Conservation (phyloP, 2,329 filamentous ascomycete species). For the Aspergillus fumigatiaffinis region DNA sequence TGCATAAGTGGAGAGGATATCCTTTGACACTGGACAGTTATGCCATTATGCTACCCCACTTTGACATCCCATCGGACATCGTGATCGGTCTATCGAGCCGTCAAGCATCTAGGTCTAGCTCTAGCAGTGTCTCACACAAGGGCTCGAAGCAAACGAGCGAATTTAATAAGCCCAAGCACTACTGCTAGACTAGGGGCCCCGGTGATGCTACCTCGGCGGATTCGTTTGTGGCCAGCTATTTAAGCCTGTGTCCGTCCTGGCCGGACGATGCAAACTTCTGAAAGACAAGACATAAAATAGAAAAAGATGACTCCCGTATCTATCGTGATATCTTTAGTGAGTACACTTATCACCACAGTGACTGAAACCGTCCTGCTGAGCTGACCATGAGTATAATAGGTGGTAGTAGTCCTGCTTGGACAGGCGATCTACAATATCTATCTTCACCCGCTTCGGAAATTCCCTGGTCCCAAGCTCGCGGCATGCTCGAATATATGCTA, state of each 20-base stretch:
- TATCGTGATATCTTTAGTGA: background rate
- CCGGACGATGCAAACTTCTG: background rate
- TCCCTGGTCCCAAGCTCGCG: conserved; percentile 24
- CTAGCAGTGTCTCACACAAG: background rate
- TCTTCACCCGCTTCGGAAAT: conserved; percentile 24
- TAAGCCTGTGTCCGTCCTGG: background rate
- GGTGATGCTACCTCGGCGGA: background rate
- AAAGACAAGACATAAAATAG: background rate
- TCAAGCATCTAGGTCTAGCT: background rate
- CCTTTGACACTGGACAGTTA: background rate
- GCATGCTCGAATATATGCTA: conserved; percentile 17
- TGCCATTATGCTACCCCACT: background rate
- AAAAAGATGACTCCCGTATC: background rate
- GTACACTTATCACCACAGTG: background rate
- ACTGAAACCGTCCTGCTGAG: background rate
- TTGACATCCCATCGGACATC: background rate
- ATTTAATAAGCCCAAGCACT: background rate
- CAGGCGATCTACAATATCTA: conserved; percentile 21
- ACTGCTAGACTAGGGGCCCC: too few species aligned
- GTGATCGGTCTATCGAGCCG: background rate
- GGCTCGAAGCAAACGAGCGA: background rate
- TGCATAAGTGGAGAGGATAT: background rate
- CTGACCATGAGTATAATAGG: background rate
- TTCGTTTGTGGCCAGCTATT: background rate
- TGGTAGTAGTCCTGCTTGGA: background rate